Conservation (phyloP, 768 basidiomycete species). For the Russula sp. region DNA sequence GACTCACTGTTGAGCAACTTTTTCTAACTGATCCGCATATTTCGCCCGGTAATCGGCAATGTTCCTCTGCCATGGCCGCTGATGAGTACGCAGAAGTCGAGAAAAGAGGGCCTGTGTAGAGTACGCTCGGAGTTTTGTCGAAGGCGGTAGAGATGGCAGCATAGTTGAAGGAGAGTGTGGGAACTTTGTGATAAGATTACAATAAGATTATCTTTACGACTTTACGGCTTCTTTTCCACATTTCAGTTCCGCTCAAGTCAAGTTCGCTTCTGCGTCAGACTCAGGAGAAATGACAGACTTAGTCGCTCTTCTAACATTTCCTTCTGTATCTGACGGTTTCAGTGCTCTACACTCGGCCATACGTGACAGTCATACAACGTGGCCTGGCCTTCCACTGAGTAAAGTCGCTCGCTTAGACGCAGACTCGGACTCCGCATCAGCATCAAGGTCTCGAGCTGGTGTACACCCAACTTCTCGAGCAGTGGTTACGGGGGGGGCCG, state of each 20-base stretch:
- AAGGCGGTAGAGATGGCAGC: conserved; percentile 10
- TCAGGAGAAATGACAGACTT: conserved; percentile 22
- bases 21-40: conserved; percentile 68
- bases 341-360: conserved; percentile 43
- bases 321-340: conserved; percentile 49
- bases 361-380: conserved; percentile 41
- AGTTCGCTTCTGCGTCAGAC: background rate
- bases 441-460: conserved; percentile 47
- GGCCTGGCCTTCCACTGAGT: conserved; percentile 53
- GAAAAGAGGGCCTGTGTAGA: background rate
- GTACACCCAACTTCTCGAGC: conserved; percentile 30
- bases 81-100: background rate
- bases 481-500: conserved; percentile 37
- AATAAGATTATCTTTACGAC: background rate
- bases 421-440: conserved; percentile 67
- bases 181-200: conserved; percentile 21
- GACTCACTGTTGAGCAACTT: conserved; percentile 63
- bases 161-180: background rate
- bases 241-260: no score
- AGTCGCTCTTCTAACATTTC: conserved; percentile 26
- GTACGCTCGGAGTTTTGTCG: background rate
- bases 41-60: conserved; percentile 43
- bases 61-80: conserved; percentile 4
- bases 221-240: background rate
- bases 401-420: conserved; percentile 65